Percentiles rank a stretch among this genome's conserved stretches.
These are phyloP conservation scores for Tulasnella sp. DNA, from an alignment of 768 basidiomycete species.

Conservation along the genomic window DNA sequence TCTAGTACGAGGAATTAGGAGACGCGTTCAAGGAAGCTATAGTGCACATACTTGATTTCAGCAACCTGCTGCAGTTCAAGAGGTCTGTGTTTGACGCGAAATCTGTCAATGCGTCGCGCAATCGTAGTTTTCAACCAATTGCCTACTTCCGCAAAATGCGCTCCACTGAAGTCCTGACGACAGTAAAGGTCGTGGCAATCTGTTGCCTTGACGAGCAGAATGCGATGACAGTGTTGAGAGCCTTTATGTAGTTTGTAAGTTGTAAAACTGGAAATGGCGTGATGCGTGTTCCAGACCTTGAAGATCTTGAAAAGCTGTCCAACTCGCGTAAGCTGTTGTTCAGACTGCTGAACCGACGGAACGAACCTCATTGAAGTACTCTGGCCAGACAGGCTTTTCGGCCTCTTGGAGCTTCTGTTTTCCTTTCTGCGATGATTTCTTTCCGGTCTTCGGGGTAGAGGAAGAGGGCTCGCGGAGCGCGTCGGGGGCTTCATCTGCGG, in stretches of 20 bases:
- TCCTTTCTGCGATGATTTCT: constrained; percentile 14
- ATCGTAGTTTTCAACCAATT: constrained; percentile 5
- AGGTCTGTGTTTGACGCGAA: constrained; percentile 37
- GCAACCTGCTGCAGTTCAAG: constrained; percentile 67
- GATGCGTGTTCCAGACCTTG: constrained; percentile 26
- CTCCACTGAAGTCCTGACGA: constrained; percentile 70
- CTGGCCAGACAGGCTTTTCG: constrained; percentile 38
- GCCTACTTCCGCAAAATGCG: constrained; percentile 58
- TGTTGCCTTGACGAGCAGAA: constrained; percentile 76
- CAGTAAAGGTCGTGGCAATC: constrained; percentile 66
- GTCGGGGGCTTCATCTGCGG: background rate
- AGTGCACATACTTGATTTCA: constrained; percentile 58
- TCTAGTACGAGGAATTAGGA: constrained; percentile 28
- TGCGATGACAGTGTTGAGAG: constrained; percentile 78
- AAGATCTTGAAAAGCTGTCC: constrained; percentile 48
- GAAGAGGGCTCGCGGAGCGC: background rate
- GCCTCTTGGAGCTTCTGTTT: constrained; percentile 5
- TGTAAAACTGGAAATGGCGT: background rate
- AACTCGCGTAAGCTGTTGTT: background rate
- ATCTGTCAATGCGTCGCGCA: background rate
- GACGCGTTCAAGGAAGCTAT: background rate
- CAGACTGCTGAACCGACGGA: background rate
- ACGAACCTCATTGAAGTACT: constrained; percentile 45
- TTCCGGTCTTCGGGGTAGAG: background rate
- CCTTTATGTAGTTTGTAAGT: constrained; percentile 37